Evolutionary conservation across 345 rosid species (phyloP), one percentile per base, ranked within the genome.

Genomic region (Murraya koenigii): DNA sequence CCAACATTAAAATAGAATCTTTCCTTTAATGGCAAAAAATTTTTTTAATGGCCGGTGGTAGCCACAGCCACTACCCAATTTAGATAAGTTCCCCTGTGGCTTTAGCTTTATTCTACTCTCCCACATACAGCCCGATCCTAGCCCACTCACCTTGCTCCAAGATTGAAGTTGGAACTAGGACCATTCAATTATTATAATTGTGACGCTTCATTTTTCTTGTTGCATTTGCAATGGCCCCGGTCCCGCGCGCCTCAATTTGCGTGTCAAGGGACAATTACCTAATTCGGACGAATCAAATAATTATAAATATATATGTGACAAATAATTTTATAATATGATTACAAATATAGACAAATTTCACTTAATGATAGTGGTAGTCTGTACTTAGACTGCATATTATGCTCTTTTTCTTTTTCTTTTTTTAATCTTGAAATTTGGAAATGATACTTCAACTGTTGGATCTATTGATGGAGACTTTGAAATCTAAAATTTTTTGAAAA

Each of bases 11-110:
- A 69, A 73, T 0, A 28, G 86, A 85, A 85, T 85, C 84, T 81
- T 85, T 85, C 88, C 88, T 35, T 83, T 76, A 75, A 80, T 78
- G 83, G 86, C 10, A 35, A 33, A 79, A 72, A 58, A 60, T 35
- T 9, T 25, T 28, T 49, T 36, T 52, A 39, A 54, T 49, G 62
- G 15, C 15, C 15, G 71, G 59, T 49, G 61, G 7, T 49, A 15
- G 7, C 55, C 55, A 17, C 55, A 17, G 49, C 49, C 49, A 3
- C 4, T 8, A 8, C 3, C 54, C 19, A 47, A 47, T 17, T 52
- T 52, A 52, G 56, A 5, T 22, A 52, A 17, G 20, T 30, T 2
- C 7, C 22, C 62, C 67, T 8, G n/a, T n/a, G n/a, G n/a, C n/a
- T n/a, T 1, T 3, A 5, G 49, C 49, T 5, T 44, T 13, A 32